These are phyloP conservation scores for Penicillium coprophilum DNA, from an alignment of 495 filamentous ascomycete genomes.

Conservation along the genomic window DNA sequence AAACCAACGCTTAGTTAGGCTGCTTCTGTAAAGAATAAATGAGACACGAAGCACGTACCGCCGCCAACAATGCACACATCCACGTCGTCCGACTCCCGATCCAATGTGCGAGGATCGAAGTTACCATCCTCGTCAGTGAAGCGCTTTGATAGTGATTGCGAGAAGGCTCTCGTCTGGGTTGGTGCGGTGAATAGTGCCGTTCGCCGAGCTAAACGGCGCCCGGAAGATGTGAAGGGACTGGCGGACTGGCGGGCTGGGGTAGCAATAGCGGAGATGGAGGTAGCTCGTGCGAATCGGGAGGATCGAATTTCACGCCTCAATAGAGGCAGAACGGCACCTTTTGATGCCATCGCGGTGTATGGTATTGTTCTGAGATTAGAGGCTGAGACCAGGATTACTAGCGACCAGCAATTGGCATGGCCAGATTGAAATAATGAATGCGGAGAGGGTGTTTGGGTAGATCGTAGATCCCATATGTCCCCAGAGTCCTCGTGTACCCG, in stretches of 20 bases:
- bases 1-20: constrained; percentile 17
- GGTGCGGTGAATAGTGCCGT: constrained; percentile 24
- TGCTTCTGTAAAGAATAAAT: constrained; percentile 9
- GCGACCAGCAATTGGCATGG: constrained; percentile 10
- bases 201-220: constrained; percentile 25
- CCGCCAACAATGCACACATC: constrained; percentile 97
- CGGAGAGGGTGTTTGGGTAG: constrained; percentile 12
- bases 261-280: constrained; percentile 29
- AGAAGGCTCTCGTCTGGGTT: constrained; percentile 47
- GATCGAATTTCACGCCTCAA: constrained; percentile 45
- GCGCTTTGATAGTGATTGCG: constrained; percentile 45
- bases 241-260: constrained; percentile 24
- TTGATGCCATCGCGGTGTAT: constrained; percentile 40
- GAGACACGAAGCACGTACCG: constrained; percentile 48
- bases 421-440: background rate
- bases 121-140: constrained; percentile 58
- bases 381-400: background rate
- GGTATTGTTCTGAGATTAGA: background rate
- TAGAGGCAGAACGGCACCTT: constrained; percentile 42
- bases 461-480: constrained; percentile 1
- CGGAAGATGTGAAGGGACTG: constrained; percentile 23
- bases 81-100: constrained; percentile 88
- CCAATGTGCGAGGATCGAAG: constrained; percentile 70
- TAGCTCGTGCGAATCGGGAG: constrained; percentile 30
- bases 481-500: constrained; percentile 27